Base-by-base conservation (phyloP, 2,329 filamentous ascomycete species). In the Phialophora chinensis region DNA sequence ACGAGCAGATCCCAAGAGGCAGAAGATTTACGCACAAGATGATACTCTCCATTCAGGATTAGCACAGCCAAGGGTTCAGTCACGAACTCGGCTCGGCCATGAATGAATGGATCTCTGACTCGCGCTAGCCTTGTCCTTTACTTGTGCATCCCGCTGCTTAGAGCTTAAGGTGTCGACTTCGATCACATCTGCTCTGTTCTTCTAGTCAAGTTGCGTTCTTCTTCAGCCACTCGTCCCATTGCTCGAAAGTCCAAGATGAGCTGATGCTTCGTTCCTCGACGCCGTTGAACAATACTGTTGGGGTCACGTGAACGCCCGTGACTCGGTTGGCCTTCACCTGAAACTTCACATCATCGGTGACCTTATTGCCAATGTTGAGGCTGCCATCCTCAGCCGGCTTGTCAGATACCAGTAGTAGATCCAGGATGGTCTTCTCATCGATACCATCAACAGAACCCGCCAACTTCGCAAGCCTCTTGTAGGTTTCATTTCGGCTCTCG, bases 221-320 rank as follows among this genome's bases (percentile, higher is more conserved):
- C 73, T 84, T 82, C 76, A 97, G 78, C 90, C 90, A 97, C 79
- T 93, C 89, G 75, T 89, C 84, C 93, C 93, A 98, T 80, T 97
- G 90, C 66, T 91, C 87, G 72, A 83, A 83, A 0, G 86, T 89
- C 87, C 93, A 97, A 27, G 88, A 86, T 65, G 90, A 94, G 69
- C 88, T 90, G 71, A 97, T 91, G 59, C 90, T 87, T 70, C 87
- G 87, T 74, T 91, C 91, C 58, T 96, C 89, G 27, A 96, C 86
- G 0, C 93, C 80, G 78, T 98, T 88, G 77, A 96, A 93, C 58
- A 96, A 84, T 23, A 94, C 92, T 0, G 93, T 97, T 1, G 94
- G 94, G 50, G 92, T 94, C 49, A 97, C 92, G 81, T 98, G 94
- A 52, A 97, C 87, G 12, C 93, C 91, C 8, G 91, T 86, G 72